A percentile compares a stretch with the other conserved stretches of the same genome.
Evolutionary conservation across 768 basidiomycete species (phyloP).

Genomic region (Chalciporus pseudorubinellus): DNA sequence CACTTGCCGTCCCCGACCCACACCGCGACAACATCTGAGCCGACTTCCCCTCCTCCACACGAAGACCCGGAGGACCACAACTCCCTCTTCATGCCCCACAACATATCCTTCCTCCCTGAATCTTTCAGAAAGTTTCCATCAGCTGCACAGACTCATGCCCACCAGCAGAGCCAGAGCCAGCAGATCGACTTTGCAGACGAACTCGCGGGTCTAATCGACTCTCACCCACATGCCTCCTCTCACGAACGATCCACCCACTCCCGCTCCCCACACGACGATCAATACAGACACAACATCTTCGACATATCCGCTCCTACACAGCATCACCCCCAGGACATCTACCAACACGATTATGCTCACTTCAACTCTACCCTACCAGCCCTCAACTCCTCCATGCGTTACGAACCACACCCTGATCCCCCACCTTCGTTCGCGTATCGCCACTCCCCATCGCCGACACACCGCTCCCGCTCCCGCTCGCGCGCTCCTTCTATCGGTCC

Average conservation of each 20-base stretch:
- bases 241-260: slow-evolving; percentile 46
- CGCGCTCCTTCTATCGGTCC: slow-evolving; percentile 44
- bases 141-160: slow-evolving; percentile 14
- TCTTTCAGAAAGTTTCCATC: slow-evolving; percentile 52
- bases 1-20: slow-evolving; percentile 51
- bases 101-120: slow-evolving; percentile 48
- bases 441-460: slow-evolving; percentile 29
- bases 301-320: slow-evolving; percentile 53
- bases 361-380: slow-evolving; percentile 53
- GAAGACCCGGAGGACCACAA: slow-evolving; percentile 25
- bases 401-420: slow-evolving; percentile 43
- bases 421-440: slow-evolving; percentile 23
- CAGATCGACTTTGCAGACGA: slow-evolving; percentile 66
- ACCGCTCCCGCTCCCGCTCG: slow-evolving; percentile 47
- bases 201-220: slow-evolving; percentile 56
- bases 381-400: slow-evolving; percentile 51
- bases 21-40: slow-evolving; percentile 22
- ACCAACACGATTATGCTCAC: slow-evolving; percentile 35
- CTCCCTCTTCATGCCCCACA: slow-evolving; percentile 45
- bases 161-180: slow-evolving; percentile 12
- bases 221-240: slow-evolving; percentile 30
- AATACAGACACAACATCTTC: slow-evolving; percentile 57
- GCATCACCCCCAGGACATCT: slow-evolving; percentile 29
- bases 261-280: slow-evolving; percentile 39
- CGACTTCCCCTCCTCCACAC: slow-evolving; percentile 28